These are phyloP conservation scores for Venturia effusa DNA, from an alignment of 2,329 filamentous ascomycete species.

Conservation along the genomic window DNA sequence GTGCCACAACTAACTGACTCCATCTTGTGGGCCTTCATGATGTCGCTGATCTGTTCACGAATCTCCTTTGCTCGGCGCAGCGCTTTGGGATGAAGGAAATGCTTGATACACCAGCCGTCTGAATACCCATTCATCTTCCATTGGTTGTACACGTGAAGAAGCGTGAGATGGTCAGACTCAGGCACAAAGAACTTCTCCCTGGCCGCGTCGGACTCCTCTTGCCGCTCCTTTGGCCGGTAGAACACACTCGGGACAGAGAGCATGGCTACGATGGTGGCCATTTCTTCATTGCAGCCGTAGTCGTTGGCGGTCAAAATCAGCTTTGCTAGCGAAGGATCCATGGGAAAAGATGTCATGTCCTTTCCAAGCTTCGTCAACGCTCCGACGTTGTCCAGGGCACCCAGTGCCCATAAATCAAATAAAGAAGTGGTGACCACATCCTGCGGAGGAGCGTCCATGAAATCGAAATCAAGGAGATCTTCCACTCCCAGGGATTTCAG, in stretches of 20 bases:
- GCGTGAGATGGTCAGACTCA: constrained; percentile 91
- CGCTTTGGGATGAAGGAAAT: constrained; percentile 93
- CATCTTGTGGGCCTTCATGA: constrained; percentile 93
- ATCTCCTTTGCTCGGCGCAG: constrained; percentile 88
- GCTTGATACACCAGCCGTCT: constrained; percentile 83
- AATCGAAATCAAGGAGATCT: constrained; percentile 91
- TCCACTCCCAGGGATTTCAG: constrained; percentile 91
- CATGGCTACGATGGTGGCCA: constrained; percentile 98
- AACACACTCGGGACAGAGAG: constrained; percentile 93
- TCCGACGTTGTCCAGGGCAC: constrained; percentile 85
- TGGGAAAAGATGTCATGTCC: constrained; percentile 95
- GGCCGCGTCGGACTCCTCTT: constrained; percentile 91
- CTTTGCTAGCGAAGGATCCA: constrained; percentile 94
- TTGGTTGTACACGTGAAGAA: constrained; percentile 89
- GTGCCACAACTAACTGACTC: constrained; percentile 77
- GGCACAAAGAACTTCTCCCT: constrained; percentile 98
- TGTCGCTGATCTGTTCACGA: constrained; percentile 82
- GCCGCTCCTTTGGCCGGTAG: constrained; percentile 90
- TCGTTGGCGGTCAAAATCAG: constrained; percentile 83
- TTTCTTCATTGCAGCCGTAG: constrained; percentile 91
- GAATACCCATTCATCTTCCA: constrained; percentile 87
- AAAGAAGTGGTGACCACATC: constrained; percentile 96
- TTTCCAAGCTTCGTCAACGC: constrained; percentile 78
- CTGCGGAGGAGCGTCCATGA: constrained; percentile 97
- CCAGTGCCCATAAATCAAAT: constrained; percentile 94